Conservation (phyloP, 192 early-diverging fungal species). For the Spizellomyces punctatus region DNA sequence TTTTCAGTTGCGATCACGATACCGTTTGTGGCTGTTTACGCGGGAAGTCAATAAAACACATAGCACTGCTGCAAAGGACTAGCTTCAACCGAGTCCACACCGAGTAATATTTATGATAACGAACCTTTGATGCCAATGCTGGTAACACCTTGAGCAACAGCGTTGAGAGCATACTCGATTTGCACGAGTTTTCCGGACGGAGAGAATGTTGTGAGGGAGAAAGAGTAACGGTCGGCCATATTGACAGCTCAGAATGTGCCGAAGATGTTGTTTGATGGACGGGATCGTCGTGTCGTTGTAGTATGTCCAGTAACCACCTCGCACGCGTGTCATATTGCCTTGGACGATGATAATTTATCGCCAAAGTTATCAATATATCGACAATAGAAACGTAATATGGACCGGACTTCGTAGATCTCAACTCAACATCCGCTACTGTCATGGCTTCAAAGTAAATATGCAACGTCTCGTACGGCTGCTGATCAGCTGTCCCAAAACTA, state of each 20-base stretch:
- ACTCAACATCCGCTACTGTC: no score
- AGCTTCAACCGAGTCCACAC: not conserved
- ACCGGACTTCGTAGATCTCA: no score
- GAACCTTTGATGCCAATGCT: slow-evolving; percentile 95
- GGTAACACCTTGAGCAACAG: slow-evolving; percentile 87
- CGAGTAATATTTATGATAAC: not conserved
- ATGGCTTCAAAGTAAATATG: no score
- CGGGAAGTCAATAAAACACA: not conserved
- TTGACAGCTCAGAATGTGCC: not conserved
- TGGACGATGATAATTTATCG: no score
- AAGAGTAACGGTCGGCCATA: slow-evolving; percentile 70
- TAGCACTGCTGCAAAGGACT: not conserved
- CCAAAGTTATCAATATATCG: no score
- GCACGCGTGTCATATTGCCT: no score
- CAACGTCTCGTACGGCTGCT: no score
- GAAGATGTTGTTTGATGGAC: not conserved
- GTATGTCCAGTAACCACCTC: no score
- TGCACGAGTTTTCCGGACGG: slow-evolving; percentile 98
- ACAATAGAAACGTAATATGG: no score
- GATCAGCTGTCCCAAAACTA: no score
- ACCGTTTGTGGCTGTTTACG: slow-evolving; percentile 81
- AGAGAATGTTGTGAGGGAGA: slow-evolving; percentile 99
- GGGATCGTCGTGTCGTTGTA: not conserved
- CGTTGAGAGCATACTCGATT: slow-evolving; percentile 97
- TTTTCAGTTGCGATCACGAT: slow-evolving; percentile 99